A percentile compares a stretch with the other conserved stretches of the same genome.
Evolutionary conservation across 768 basidiomycete genomes (phyloP).

Genomic region (Chalciporus chontae): DNA sequence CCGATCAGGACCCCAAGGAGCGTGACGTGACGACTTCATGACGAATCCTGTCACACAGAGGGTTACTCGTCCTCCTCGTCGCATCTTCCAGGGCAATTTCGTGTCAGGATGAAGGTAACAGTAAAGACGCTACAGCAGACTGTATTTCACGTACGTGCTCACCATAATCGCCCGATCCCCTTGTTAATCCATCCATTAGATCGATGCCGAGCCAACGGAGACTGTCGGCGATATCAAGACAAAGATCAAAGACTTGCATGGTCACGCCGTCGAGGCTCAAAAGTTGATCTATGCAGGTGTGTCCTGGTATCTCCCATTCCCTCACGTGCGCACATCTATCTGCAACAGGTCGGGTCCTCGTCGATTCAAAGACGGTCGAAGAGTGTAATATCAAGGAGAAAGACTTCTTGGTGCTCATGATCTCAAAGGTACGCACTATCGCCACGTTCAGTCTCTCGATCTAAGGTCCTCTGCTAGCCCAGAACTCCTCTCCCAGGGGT

Average conservation of each 20-base stretch:
- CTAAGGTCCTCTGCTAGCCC: slow-evolving; percentile 38
- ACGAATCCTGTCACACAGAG: slow-evolving; percentile 18
- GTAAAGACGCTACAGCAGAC: slow-evolving; percentile 95
- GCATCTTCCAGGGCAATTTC: slow-evolving; percentile 3
- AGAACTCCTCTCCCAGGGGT: slow-evolving; percentile 41
- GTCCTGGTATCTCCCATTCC: slow-evolving; percentile 16
- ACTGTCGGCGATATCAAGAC: slow-evolving; percentile 77
- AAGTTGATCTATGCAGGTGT: slow-evolving; percentile 95
- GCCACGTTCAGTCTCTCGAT: neutral
- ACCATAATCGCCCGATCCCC: neutral
- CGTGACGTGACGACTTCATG: slow-evolving; percentile 19
- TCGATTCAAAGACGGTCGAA: slow-evolving; percentile 83
- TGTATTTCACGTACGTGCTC: slow-evolving; percentile 63
- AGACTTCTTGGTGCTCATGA: slow-evolving; percentile 99
- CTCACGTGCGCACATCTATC: slow-evolving; percentile 1
- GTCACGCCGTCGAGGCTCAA: slow-evolving; percentile 69
- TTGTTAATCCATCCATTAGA: slow-evolving; percentile 33
- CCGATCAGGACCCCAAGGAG: slow-evolving; percentile 24
- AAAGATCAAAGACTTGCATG: slow-evolving; percentile 76
- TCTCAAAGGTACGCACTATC: slow-evolving; percentile 70
- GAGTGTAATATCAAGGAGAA: slow-evolving; percentile 95
- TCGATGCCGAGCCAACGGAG: slow-evolving; percentile 74
- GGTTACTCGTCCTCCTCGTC: slow-evolving; percentile 11
- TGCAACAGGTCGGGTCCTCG: slow-evolving; percentile 78
- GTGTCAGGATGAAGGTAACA: slow-evolving; percentile 78